Base-by-base conservation (phyloP, 352 stramenopile species). In the Phytophthora nicotianae region DNA sequence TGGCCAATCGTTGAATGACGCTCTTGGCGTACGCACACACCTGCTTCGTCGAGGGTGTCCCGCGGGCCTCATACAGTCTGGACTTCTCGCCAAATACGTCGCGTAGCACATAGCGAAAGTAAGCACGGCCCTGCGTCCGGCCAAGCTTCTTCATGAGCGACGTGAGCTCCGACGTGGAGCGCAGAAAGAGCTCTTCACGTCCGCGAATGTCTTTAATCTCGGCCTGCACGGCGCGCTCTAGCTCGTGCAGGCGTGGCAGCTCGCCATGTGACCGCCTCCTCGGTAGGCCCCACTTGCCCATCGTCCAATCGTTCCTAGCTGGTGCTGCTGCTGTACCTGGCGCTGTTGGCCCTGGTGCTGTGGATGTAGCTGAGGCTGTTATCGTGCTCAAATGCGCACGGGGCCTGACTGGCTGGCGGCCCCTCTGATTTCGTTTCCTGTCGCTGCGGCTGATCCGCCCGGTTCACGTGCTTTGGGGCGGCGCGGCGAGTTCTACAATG, bases 71-170 rank as follows among this genome's bases (percentile, higher is more conserved):
- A 56, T 91, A 86, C 37, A 91, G 55, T 33, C 50, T 40, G 23
- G 77, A 85, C 61, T 83, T 79, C 27, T 90, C 83, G 57, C 80
- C 79, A 54, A 95, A 88, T 13, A 92, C 81, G 32, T 91, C 77
- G 33, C 82, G 77, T 46, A 95, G 70, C 50, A 90, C 81, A 63
- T 90, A 93, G 32, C 81, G 81, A 51, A 95, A 93, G 71, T 95
- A 95, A 2, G 81, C 72, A 35, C 83, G 83, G 47, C 83, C 86
- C 37, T 89, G 79, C 21, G 80, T 67, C 50, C 86, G 77, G 27
- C 79, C 83, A 16, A 95, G 65, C 53, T 87, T 81, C 43, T 88
- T 89, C 66, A 95, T 79, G 16, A 91, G 65, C 49, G 63, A 58
- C 54, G 80, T 89, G 24, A 95, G 79, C 48, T 84, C 81, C 7